phyloP scores from a whole-genome alignment of 495 filamentous ascomycete species.

The Aspergillus mulundensis region DNA sequence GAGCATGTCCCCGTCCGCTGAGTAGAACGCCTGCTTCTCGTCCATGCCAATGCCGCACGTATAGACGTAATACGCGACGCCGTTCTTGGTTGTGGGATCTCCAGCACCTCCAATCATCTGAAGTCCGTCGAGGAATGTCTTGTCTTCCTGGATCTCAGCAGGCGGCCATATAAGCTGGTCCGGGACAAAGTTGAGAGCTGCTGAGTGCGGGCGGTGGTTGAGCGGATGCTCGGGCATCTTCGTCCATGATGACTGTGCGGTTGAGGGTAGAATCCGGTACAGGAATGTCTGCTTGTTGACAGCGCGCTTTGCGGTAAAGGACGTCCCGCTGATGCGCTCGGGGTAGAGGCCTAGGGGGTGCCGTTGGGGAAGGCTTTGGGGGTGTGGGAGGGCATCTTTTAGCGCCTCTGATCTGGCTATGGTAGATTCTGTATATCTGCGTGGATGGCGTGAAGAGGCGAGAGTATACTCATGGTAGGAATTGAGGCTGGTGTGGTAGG shows the following conservation, averaged over 20 bases:
- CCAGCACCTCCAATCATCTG: slow-evolving; percentile 6
- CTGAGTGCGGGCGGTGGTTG: slow-evolving; percentile 4
- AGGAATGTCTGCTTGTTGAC: slow-evolving; percentile 9
- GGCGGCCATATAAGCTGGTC: slow-evolving; percentile 4
- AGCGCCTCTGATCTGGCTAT: neutral
- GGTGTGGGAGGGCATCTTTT: neutral
- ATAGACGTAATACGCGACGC: slow-evolving; percentile 5
- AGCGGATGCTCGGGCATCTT: slow-evolving; percentile 1
- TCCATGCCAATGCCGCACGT: slow-evolving; percentile 9
- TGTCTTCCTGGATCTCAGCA: neutral
- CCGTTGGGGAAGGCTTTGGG: slow-evolving; percentile 4
- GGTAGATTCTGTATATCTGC: neutral
- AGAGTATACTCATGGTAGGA: slow-evolving; percentile 10
- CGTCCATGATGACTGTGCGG: slow-evolving; percentile 4
- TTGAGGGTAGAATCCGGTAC: slow-evolving; percentile 5
- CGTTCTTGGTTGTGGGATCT: slow-evolving; percentile 2
- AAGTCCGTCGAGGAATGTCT: slow-evolving; percentile 5
- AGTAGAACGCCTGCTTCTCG: slow-evolving; percentile 6
- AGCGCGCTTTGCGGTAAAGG: slow-evolving; percentile 6
- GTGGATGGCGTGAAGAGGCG: neutral
- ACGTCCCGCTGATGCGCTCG: slow-evolving; percentile 6
- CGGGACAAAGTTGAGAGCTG: slow-evolving; percentile 2
- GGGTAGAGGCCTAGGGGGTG: slow-evolving; percentile 4
- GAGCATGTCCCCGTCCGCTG: slow-evolving; percentile 3
- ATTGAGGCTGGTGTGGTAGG: neutral